Base-by-base conservation (phyloP, 2,329 filamentous ascomycete genomes). In the Fusarium pininemorale region DNA sequence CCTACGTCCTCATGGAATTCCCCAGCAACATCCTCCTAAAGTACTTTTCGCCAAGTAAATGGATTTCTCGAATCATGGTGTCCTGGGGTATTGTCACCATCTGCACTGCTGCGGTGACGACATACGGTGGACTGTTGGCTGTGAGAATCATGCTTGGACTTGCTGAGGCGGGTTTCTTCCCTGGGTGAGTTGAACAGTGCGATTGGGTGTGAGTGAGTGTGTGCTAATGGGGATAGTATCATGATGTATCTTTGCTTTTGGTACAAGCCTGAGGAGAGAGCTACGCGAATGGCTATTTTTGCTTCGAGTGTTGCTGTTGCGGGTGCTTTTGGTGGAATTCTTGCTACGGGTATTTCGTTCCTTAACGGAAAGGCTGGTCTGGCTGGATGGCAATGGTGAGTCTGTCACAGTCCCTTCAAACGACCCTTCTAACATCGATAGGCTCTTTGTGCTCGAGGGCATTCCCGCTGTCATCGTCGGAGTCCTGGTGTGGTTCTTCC, bases 221-320 rank as follows among this genome's bases (percentile, higher is more conserved):
- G 45, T 30, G 26, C 67, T 75, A 32, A 76, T 38, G 5, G 13
- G 12, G 20, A 7, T 18, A 76, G 75, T 9, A 83, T 89, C 16
- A 84, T 88, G 37, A 90, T 88, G 76, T 88, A 90, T 64, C 81
- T 91, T 7, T 89, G 87, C 2, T 90, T 90, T 84, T 92, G 90
- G 88, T 92, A 91, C 70, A 89, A 88, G 66, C 83, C 87, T 18
- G 85, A 88, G 54, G 89, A 91, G 76, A 82, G 87, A 48, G 88
- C 90, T 60, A 90, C 87, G 58, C 83, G 89, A 7, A 86, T 91
- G 47, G 87, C 88, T 8, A 82, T 91, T 10, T 91, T 91, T 77
- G 91, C 88, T 75, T 89, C 86, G 45, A 88, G 87, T 26, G 87
- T 88, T 4, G 86, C 87, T 14, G 80, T 90, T 18, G 89, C 89